Conservation (phyloP, 2,329 filamentous ascomycete genomes). For the Epichloe uncinata region DNA sequence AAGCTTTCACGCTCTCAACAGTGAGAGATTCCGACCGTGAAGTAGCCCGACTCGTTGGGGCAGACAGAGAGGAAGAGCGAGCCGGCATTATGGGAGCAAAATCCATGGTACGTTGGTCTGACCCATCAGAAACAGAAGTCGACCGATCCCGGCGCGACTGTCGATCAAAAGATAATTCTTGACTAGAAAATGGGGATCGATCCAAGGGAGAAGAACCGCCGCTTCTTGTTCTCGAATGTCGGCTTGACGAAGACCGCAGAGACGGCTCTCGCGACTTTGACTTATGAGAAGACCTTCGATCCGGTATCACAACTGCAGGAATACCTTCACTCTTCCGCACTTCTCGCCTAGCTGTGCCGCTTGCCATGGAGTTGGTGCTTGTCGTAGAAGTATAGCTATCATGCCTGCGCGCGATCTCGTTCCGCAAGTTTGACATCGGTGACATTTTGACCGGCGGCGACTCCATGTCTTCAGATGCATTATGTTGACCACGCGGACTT, state of each 20-base stretch:
- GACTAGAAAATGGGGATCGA: conserved; percentile 28
- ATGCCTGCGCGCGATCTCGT: conserved; percentile 17
- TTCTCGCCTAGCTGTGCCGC: conserved; percentile 42
- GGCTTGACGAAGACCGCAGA: conserved; percentile 47
- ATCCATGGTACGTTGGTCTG: conserved; percentile 44
- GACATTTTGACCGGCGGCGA: conserved; percentile 13
- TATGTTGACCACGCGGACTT: conserved; percentile 7
- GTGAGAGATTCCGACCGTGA: conserved; percentile 26
- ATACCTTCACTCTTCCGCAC: conserved; percentile 47
- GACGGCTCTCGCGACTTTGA: conserved; percentile 41
- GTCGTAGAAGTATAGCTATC: conserved; percentile 37
- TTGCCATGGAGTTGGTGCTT: conserved; percentile 37
- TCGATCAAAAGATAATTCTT: conserved; percentile 29
- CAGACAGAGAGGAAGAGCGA: conserved; percentile 48
- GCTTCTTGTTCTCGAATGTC: conserved; percentile 39
- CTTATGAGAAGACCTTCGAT: conserved; percentile 40
- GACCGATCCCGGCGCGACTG: conserved; percentile 27
- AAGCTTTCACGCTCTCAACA: conserved; percentile 43
- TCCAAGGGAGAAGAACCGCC: conserved; percentile 33
- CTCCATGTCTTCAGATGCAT: conserved; percentile 5
- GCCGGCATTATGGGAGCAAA: conserved; percentile 43
- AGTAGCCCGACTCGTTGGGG: conserved; percentile 45
- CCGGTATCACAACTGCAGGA: conserved; percentile 49
- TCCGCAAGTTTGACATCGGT: conserved; percentile 15
- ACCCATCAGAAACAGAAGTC: conserved; percentile 34